phyloP scores from a whole-genome alignment of 1,139 yeast genomes.

The Hansenula lynferdii region DNA sequence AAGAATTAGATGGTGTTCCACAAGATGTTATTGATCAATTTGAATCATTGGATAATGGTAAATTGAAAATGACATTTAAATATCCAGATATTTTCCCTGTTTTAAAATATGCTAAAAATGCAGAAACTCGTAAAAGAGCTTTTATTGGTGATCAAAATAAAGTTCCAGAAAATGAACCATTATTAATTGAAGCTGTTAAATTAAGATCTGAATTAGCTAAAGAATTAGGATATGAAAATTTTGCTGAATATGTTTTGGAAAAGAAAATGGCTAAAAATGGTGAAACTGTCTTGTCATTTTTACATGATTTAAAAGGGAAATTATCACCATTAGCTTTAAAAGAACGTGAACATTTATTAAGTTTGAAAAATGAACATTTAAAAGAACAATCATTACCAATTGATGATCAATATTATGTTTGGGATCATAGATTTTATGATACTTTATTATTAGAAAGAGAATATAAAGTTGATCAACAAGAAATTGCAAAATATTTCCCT shows the following conservation, averaged over 20 bases:
- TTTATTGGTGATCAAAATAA: slow-evolving; percentile 64
- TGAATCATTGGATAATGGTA: slow-evolving; percentile 40
- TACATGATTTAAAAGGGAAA: slow-evolving; percentile 54
- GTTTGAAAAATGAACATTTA: slow-evolving; percentile 51
- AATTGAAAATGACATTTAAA: slow-evolving; percentile 67
- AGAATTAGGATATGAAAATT: slow-evolving; percentile 59
- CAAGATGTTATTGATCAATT: slow-evolving; percentile 54
- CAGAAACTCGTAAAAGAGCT: slow-evolving; percentile 62
- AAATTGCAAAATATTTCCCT: slow-evolving; percentile 77
- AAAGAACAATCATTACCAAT: slow-evolving; percentile 35
- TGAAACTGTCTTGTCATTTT: slow-evolving; percentile 52
- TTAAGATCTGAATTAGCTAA: slow-evolving; percentile 59
- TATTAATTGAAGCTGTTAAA: slow-evolving; percentile 55
- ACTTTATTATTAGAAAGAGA: slow-evolving; percentile 60
- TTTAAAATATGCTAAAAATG: slow-evolving; percentile 60
- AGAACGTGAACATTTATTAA: slow-evolving; percentile 46
- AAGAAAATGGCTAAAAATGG: slow-evolving; percentile 76
- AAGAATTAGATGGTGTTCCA: slow-evolving; percentile 74
- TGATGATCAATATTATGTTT: slow-evolving; percentile 47
- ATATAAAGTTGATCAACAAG: slow-evolving; percentile 65
- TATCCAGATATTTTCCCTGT: slow-evolving; percentile 78
- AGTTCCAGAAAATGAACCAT: slow-evolving; percentile 53
- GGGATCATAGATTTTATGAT: slow-evolving; percentile 72
- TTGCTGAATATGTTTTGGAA: slow-evolving; percentile 65
- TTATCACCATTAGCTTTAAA: slow-evolving; percentile 52